These are phyloP conservation scores for Strigomonas culicis DNA, from an alignment of 208 protist genomes.

Conservation along the genomic window DNA sequence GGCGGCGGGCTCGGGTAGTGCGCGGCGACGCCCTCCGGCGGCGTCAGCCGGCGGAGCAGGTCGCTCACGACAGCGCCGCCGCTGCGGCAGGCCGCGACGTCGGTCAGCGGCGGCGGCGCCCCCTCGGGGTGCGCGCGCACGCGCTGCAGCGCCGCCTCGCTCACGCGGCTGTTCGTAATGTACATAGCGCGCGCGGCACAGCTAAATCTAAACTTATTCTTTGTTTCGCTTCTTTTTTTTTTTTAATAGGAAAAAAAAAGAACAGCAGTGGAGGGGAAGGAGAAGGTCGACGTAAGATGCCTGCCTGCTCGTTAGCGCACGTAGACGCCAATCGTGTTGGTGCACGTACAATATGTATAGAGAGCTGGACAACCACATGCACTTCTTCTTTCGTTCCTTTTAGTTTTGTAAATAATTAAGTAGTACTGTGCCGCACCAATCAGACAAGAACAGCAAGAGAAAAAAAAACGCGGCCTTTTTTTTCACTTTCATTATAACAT, in stretches of 20 bases:
- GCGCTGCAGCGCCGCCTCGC: too few species aligned
- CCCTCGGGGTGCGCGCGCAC: too few species aligned
- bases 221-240: slow-evolving; percentile 8
- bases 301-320: too few species aligned
- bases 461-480: slow-evolving; percentile 8
- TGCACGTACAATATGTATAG: not conserved
- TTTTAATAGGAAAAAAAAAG: not conserved
- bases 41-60: too few species aligned
- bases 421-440: too few species aligned
- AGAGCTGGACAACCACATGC: not conserved
- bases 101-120: not conserved
- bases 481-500: slow-evolving; percentile 5
- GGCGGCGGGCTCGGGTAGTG: too few species aligned
- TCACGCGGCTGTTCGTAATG: too few species aligned
- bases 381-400: slow-evolving; percentile 2
- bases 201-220: too few species aligned
- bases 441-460: too few species aligned
- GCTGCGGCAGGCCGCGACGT: too few species aligned
- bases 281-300: not conserved
- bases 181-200: not conserved
- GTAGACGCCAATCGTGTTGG: not conserved
- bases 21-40: too few species aligned
- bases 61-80: too few species aligned
- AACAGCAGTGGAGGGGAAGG: not conserved
- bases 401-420: not conserved